These are phyloP conservation scores for Acacia confusa DNA, from an alignment of 306 rosid genomes.

Conservation along the genomic window DNA sequence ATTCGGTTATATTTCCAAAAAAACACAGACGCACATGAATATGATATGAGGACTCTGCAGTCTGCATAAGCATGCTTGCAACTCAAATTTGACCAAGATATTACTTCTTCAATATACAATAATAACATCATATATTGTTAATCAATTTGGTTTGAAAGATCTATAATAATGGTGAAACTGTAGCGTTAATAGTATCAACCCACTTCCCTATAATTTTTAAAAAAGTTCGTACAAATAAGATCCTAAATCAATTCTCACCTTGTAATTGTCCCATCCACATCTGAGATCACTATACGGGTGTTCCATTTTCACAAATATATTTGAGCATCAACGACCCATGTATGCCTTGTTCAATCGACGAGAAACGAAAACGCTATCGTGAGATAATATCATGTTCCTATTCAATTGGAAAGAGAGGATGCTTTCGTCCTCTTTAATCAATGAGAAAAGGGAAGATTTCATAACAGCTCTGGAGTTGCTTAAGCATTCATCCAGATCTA, in stretches of 20 bases:
- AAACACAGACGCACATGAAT: background rate
- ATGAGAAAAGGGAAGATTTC: too few species aligned
- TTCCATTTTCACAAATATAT: conserved; percentile 97
- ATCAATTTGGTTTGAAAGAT: conserved; percentile 21
- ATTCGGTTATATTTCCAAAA: background rate
- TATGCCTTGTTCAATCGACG: too few species aligned
- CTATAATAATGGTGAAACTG: background rate
- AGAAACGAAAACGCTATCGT: too few species aligned
- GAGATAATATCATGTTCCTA: too few species aligned
- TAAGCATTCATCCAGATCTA: too few species aligned
- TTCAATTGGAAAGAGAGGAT: too few species aligned
- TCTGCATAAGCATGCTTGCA: background rate
- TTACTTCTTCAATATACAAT: background rate
- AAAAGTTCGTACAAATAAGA: background rate
- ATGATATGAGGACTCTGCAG: background rate
- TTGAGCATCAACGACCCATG: conserved; percentile 59
- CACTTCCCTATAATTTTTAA: conserved; percentile 17
- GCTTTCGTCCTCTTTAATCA: too few species aligned
- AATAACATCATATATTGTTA: conserved; percentile 11
- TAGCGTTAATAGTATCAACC: background rate
- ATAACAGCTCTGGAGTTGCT: too few species aligned
- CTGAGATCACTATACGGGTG: conserved; percentile 88
- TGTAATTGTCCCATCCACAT: conserved; percentile 98
- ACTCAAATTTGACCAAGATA: background rate
- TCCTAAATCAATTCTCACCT: conserved; percentile 45